phyloP scores from a whole-genome alignment of 2,329 filamentous ascomycete species.

The Davidsoniella eucalypti region DNA sequence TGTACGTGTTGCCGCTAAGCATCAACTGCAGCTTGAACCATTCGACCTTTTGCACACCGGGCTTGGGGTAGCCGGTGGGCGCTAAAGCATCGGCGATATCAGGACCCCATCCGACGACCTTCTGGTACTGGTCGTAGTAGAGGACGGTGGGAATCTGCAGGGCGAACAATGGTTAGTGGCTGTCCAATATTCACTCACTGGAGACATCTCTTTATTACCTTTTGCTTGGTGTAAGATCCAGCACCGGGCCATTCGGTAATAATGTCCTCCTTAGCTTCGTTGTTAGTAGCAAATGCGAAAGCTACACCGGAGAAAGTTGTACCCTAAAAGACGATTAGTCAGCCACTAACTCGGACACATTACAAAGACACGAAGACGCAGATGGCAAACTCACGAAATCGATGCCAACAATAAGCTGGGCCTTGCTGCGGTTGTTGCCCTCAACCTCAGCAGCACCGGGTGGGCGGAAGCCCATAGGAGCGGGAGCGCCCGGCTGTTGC shows the following conservation, averaged over 20 bases:
- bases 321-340: constrained; percentile 36
- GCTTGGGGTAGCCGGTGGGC: constrained; percentile 93
- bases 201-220: constrained; percentile 37
- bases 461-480: constrained; percentile 16
- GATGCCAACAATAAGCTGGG: constrained; percentile 95
- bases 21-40: constrained; percentile 99
- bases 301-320: constrained; percentile 97
- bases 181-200: no score
- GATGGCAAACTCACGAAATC: constrained; percentile 59
- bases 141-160: constrained; percentile 89
- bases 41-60: constrained; percentile 94
- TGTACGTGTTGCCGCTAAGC: constrained; percentile 97
- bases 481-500: constrained; percentile 20
- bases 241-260: constrained; percentile 98
- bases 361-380: neutral
- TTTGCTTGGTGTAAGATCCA: constrained; percentile 95
- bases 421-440: constrained; percentile 76
- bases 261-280: constrained; percentile 94
- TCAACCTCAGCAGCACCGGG: constrained; percentile 50
- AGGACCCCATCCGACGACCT: constrained; percentile 98
- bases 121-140: constrained; percentile 98
- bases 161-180: neutral
- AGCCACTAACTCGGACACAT: neutral
- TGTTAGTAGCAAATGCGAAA: constrained; percentile 93
- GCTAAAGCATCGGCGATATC: constrained; percentile 95